Conservation (phyloP, 1,284 basidiomycete genomes). For the Anthracocystis walkeri region DNA sequence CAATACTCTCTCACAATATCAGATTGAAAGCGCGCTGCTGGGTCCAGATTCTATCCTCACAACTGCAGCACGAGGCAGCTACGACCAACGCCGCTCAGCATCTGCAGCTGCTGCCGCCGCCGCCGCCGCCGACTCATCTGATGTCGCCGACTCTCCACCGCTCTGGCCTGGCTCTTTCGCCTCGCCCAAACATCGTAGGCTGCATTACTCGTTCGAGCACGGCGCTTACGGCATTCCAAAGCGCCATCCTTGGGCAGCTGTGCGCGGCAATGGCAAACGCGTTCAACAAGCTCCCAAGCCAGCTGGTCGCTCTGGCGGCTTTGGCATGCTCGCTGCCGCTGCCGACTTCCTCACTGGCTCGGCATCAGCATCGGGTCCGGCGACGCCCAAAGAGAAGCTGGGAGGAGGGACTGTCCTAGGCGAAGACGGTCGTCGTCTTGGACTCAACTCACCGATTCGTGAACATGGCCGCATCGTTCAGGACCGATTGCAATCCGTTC, state of each 20-base stretch:
- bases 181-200: conserved; percentile 30
- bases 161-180: conserved; percentile 44
- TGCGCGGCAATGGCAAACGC: conserved; percentile 59
- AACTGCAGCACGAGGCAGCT: conserved; percentile 24
- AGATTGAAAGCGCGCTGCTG: conserved; percentile 31
- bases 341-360: conserved; percentile 59
- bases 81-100: conserved; percentile 23
- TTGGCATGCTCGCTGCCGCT: conserved; percentile 65
- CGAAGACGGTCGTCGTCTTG: conserved; percentile 40
- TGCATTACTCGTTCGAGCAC: conserved; percentile 57
- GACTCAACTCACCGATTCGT: conserved; percentile 61
- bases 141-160: conserved; percentile 19
- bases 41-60: conserved; percentile 24
- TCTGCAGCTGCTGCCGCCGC: conserved; percentile 13
- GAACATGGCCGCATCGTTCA: conserved; percentile 63
- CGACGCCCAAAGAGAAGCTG: conserved; percentile 27
- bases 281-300: conserved; percentile 34
- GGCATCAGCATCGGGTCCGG: conserved; percentile 18
- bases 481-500: conserved; percentile 73
- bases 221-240: conserved; percentile 72
- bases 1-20: conserved; percentile 26
- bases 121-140: conserved; percentile 12
- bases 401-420: conserved; percentile 29
- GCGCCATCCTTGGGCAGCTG: conserved; percentile 56
- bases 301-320: conserved; percentile 36